Evolutionary conservation across 1,284 basidiomycete species (phyloP).

Genomic region (Heterobasidion annosum): DNA sequence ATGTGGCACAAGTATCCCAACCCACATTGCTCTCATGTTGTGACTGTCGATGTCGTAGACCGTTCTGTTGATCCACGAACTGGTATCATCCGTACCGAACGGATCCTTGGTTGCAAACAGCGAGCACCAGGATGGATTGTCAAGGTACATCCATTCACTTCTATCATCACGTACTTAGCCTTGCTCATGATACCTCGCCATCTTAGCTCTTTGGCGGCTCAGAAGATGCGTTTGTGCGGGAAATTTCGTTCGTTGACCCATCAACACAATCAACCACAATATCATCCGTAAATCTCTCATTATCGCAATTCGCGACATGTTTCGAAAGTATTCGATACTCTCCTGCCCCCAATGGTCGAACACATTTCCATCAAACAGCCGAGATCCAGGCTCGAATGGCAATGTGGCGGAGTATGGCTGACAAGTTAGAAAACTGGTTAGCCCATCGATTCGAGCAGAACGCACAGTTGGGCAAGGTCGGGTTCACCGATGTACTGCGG

Average conservation of each 20-base stretch:
- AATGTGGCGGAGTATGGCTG: conserved; percentile 70
- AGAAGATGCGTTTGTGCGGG: conserved; percentile 89
- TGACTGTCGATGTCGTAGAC: conserved; percentile 84
- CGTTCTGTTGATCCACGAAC: conserved; percentile 76
- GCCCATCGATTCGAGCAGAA: conserved; percentile 84
- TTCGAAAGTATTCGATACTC: conserved; percentile 85
- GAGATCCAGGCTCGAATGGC: conserved; percentile 76
- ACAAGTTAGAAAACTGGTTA: conserved; percentile 76
- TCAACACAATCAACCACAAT: conserved; percentile 71
- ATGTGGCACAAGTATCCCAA: conserved; percentile 97
- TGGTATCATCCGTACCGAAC: conserved; percentile 83
- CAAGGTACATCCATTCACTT: conserved; percentile 43
- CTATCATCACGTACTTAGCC: conserved; percentile 3
- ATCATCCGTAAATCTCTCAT: conserved; percentile 82
- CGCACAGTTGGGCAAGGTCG: conserved; percentile 76
- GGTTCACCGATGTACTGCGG: conserved; percentile 80
- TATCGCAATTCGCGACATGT: conserved; percentile 85
- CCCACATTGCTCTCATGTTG: conserved; percentile 85
- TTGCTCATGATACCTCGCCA: conserved; percentile 1
- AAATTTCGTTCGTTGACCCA: conserved; percentile 89
- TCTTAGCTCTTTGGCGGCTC: conserved; percentile 77
- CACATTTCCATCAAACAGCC: conserved; percentile 74
- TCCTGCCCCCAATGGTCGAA: conserved; percentile 52
- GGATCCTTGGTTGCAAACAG: conserved; percentile 81
- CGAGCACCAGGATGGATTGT: conserved; percentile 79